A percentile compares a stretch with the other conserved stretches of the same genome.
These are phyloP conservation scores for Syncephalastrum contaminatum DNA, from an alignment of 371 early-diverging fungal genomes.

Conservation along the genomic window DNA sequence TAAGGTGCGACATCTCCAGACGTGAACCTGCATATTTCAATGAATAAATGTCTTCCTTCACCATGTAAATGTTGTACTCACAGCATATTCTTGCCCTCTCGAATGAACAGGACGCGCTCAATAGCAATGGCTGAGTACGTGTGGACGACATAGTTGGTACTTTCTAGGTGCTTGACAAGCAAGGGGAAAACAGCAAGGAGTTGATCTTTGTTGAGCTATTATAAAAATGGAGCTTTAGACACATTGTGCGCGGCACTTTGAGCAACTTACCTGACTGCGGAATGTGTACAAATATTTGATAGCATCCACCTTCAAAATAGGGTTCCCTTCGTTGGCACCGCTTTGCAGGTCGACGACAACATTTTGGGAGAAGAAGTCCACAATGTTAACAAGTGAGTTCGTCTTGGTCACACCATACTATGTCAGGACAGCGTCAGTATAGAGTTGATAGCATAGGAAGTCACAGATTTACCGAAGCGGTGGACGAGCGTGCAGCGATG, in stretches of 20 bases:
- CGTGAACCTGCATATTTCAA: conserved; percentile 49
- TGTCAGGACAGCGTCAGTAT: background rate
- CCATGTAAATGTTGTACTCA: conserved; percentile 26
- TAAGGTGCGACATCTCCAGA: conserved; percentile 71
- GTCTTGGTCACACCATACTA: conserved; percentile 78
- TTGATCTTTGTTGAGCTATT: conserved; percentile 72
- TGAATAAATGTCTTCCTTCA: background rate
- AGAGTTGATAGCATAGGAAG: background rate
- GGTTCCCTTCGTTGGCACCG: conserved; percentile 66
- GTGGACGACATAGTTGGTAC: conserved; percentile 80
- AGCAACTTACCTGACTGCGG: conserved; percentile 72
- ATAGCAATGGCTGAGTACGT: conserved; percentile 93
- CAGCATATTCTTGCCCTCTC: conserved; percentile 65
- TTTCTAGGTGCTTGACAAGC: conserved; percentile 78
- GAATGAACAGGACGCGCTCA: conserved; percentile 87
- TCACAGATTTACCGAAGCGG: conserved; percentile 40
- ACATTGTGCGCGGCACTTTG: background rate
- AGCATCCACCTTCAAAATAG: conserved; percentile 93
- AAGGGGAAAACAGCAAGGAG: conserved; percentile 75
- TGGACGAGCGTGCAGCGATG: conserved; percentile 71
- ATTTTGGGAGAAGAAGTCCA: conserved; percentile 80
- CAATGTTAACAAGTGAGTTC: conserved; percentile 77
- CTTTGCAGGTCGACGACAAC: conserved; percentile 82
- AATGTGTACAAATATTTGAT: conserved; percentile 92
- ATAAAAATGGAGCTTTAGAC: conserved; percentile 5